phyloP scores from a whole-genome alignment of 2,329 filamentous ascomycete species.

The Botrytis fabae region DNA sequence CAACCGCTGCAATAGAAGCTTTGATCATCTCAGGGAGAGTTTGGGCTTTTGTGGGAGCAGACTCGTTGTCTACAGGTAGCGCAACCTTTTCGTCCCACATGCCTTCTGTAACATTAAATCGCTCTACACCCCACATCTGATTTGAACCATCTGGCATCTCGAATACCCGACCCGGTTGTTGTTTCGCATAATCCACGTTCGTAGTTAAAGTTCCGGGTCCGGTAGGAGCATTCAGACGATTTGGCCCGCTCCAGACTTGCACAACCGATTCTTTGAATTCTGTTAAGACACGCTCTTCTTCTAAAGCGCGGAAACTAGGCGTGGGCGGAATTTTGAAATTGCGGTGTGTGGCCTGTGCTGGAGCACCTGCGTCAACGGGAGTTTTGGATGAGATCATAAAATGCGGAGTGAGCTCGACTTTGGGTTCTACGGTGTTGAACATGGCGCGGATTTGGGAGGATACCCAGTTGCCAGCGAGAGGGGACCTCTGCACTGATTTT shows the following conservation, averaged over 20 bases:
- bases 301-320: conserved; percentile 74
- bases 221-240: conserved; percentile 54
- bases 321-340: conserved; percentile 62
- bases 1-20: conserved; percentile 73
- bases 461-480: conserved; percentile 84
- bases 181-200: conserved; percentile 75
- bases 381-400: conserved; percentile 87
- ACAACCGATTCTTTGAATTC: conserved; percentile 99
- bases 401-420: conserved; percentile 76
- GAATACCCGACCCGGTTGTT: conserved; percentile 79
- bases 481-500: conserved; percentile 82
- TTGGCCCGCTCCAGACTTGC: conserved; percentile 85
- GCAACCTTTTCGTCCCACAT: conserved; percentile 86
- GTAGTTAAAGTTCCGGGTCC: conserved; percentile 49
- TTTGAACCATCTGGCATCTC: conserved; percentile 98
- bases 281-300: conserved; percentile 90
- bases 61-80: conserved; percentile 50
- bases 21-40: conserved; percentile 84
- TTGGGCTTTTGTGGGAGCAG: conserved; percentile 64
- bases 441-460: conserved; percentile 83
- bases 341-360: conserved; percentile 73
- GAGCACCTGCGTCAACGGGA: conserved; percentile 80
- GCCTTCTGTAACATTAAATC: conserved; percentile 82
- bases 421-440: conserved; percentile 68
- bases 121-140: conserved; percentile 87